Base-by-base conservation (phyloP, 805 yeast species). In the Myxozyma neotropica region DNA sequence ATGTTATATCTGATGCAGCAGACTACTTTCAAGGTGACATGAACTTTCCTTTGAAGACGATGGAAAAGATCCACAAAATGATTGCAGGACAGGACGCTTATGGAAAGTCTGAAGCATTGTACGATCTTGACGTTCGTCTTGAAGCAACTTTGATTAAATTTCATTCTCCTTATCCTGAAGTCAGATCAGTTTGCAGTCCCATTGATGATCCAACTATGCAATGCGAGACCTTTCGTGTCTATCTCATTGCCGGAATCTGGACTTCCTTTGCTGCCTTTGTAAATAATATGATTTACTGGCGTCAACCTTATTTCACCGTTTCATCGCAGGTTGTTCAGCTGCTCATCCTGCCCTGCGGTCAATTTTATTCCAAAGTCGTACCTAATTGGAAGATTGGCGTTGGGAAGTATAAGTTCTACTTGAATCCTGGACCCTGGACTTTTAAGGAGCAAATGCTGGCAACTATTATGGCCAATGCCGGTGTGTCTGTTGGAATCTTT, bases 351-450 rank as follows among this genome's bases (percentile, higher is more conserved):
- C 88, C 88, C 2, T 62, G 81, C 33, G 91, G 90, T 55, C 72
- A 74, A 52, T 59, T 76, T 1, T 73, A 76, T 71, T 79, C 77
- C 46, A 69, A 66, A 44, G 57, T 74, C 50, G 53, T 82, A 31
- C 86, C 86, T 17, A 79, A 83, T 52, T 73, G 68, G 29, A 74
- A 77, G 64, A 67, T 72, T 71, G 35, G 75, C 38, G 58, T 70
- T 39, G 80, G 83, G 44, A 72, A 66, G n/a, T 73, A 66, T n/a
- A 74, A 77, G 64, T 68, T 71, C 71, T 73, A 69, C 64, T 69
- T 83, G 59, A 84, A 83, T 67, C 86, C 87, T 7, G 86, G 87
- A 10, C 85, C 86, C n/a, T 85, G 86, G 84, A 74, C 77, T 42
- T 75, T 71, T 63, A 85, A 85, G 68, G 89, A 85, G 67, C 88